These are phyloP conservation scores for Acacia melanoxylon DNA, from an alignment of 306 rosid genomes.

Conservation along the genomic window DNA sequence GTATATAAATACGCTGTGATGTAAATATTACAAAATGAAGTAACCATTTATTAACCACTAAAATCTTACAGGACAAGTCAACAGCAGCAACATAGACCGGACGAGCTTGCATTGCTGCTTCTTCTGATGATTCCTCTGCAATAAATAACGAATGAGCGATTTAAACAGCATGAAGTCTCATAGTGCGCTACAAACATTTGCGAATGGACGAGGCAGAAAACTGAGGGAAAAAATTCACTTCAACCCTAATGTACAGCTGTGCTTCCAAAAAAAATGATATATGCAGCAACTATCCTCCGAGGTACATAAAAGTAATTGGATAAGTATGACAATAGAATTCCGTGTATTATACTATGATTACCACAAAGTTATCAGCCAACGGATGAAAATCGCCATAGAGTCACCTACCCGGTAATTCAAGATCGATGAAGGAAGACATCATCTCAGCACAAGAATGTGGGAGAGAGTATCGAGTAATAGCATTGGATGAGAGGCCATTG, in stretches of 20 bases:
- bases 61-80: conserved; percentile 84
- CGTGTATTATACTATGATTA: background rate
- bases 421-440: conserved; percentile 95
- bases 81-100: conserved; percentile 98
- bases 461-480: conserved; percentile 74
- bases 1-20: background rate
- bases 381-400: background rate
- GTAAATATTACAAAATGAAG: background rate
- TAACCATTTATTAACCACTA: background rate
- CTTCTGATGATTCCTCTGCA: conserved; percentile 61
- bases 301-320: background rate
- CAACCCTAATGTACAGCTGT: background rate
- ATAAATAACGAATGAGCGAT: background rate
- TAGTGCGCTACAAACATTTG: background rate
- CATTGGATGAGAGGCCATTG: conserved; percentile 77
- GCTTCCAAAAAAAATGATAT: background rate
- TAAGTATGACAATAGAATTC: background rate
- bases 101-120: conserved; percentile 60
- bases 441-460: conserved; percentile 81
- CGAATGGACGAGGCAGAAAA: background rate
- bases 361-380: conserved; percentile 20
- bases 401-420: conserved; percentile 68
- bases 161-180: background rate
- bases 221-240: background rate
- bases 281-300: background rate